Evolutionary conservation across 805 yeast species (phyloP), one percentile per base, ranked within the genome.

Genomic region (Lipomyces lipofer): DNA sequence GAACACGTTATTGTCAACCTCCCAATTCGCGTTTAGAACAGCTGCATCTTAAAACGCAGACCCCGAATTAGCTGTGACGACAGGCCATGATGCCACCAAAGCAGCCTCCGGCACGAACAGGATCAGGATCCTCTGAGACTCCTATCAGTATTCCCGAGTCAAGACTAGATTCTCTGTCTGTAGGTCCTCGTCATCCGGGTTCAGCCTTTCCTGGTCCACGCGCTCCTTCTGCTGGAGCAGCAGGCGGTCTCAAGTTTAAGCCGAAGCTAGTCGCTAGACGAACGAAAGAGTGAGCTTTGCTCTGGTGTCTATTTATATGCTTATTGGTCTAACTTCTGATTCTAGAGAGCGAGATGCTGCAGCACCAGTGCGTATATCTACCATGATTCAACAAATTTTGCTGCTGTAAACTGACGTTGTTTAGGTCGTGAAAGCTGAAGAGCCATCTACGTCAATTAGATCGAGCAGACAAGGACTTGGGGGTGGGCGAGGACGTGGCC

Each of bases 201-300:
- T n/a, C n/a, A n/a, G n/a, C n/a, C n/a, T n/a, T n/a, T n/a, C n/a
- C n/a, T 30, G 35, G 13, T n/a, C 12, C 13, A 30, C 35, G 35
- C 13, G 13, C 35, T 30, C 12, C 32, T 13, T 15, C 45, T 19
- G 9, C 24, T 4, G 58, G 59, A 4, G 59, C 43, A 8, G 55
- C 24, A 2, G 43, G 48, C 17, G 61, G 59, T 2, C 49, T 58
- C 15, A 86, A 85, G 70, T 88, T 88, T 70, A 86, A 84, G 70
- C 96, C 96, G 1, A 88, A 88, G 69, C 82, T 77, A 1, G 92
- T 88, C 42, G 89, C 89, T 0, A 76, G 96, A 71, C 82, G 85
- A 68, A 73, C 88, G 3, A 84, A 86, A 62, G 89, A 85, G n/a
- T n/a, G n/a, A n/a, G n/a, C n/a, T 61, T 94, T 86, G 61, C 72